Percentiles rank a stretch among this genome's conserved stretches.
Conservation (phyloP, 116 monocot species). For the Zostera marina region DNA sequence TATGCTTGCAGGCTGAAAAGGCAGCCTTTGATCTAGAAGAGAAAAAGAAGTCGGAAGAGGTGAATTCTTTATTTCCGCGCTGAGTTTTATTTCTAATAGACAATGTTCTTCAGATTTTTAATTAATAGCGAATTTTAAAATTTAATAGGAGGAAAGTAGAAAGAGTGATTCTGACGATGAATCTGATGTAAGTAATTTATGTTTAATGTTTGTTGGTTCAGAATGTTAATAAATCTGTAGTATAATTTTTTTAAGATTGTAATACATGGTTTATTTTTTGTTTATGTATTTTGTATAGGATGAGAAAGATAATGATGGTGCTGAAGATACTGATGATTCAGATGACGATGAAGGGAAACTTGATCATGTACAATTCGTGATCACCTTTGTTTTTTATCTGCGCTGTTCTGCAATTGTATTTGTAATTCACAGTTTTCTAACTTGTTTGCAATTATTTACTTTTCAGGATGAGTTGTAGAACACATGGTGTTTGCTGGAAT, state of each 20-base stretch:
- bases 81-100: neutral
- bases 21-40: slow-evolving; percentile 46
- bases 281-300: slow-evolving; percentile 8
- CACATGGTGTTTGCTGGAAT: no score
- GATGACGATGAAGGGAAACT: slow-evolving; percentile 4
- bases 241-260: neutral
- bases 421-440: no score
- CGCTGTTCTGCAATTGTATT: no score
- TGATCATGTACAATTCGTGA: slow-evolving; percentile 1
- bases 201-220: neutral
- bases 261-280: no score
- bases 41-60: slow-evolving; percentile 49
- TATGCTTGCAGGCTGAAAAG: slow-evolving; percentile 44
- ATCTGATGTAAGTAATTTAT: slow-evolving; percentile 16
- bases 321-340: neutral
- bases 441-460: no score
- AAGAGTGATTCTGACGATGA: slow-evolving; percentile 29
- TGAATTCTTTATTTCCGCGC: slow-evolving; percentile 1
- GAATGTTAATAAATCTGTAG: neutral
- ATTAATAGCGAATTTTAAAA: neutral
- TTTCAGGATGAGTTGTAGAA: no score
- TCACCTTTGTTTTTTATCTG: no score
- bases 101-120: neutral
- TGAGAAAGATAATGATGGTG: slow-evolving; percentile 15
- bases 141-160: slow-evolving; percentile 21